phyloP scores from a whole-genome alignment of 805 yeast genomes.

The Wickerhamiella qilinensis region DNA sequence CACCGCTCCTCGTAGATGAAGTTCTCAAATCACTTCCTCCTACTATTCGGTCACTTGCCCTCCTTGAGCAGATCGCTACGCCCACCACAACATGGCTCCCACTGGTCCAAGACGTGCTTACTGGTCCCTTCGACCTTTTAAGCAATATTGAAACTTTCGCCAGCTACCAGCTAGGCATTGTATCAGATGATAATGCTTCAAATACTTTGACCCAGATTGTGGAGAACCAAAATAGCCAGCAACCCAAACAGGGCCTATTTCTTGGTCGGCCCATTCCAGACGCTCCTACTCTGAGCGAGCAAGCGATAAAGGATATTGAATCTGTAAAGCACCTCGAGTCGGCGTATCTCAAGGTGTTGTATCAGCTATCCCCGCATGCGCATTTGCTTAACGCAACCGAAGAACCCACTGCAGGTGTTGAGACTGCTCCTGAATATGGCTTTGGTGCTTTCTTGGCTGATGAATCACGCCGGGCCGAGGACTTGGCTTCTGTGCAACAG shows the following conservation, averaged over 20 bases:
- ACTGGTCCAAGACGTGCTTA: constrained; percentile 58
- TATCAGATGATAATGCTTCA: constrained; percentile 25
- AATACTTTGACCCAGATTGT: constrained; percentile 27
- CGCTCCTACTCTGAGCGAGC: constrained; percentile 20
- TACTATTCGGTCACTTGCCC: constrained; percentile 37
- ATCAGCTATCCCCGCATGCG: constrained; percentile 47
- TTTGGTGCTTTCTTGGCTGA: constrained; percentile 55
- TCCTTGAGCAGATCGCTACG: constrained; percentile 47
- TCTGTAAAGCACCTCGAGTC: constrained; percentile 45
- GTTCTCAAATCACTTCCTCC: constrained; percentile 38
- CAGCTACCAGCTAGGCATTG: constrained; percentile 35
- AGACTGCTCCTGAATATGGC: constrained; percentile 69
- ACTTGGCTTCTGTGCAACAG: constrained; percentile 30
- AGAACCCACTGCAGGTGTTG: constrained; percentile 26
- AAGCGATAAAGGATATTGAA: constrained; percentile 8
- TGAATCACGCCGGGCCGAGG: constrained; percentile 30
- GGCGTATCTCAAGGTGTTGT: constrained; percentile 59
- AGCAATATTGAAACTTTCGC: constrained; percentile 27
- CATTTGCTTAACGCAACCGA: constrained; percentile 44
- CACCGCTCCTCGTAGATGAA: constrained; percentile 51
- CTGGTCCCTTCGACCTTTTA: constrained; percentile 25
- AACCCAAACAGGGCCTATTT: constrained; percentile 36
- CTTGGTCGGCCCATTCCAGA: constrained; percentile 28
- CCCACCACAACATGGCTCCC: constrained; percentile 41
- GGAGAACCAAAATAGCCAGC: constrained; percentile 34